Evolutionary conservation across 257 asterid genomes (phyloP), one percentile per base, ranked within the genome.

Genomic region (Scutellaria galericulata): DNA sequence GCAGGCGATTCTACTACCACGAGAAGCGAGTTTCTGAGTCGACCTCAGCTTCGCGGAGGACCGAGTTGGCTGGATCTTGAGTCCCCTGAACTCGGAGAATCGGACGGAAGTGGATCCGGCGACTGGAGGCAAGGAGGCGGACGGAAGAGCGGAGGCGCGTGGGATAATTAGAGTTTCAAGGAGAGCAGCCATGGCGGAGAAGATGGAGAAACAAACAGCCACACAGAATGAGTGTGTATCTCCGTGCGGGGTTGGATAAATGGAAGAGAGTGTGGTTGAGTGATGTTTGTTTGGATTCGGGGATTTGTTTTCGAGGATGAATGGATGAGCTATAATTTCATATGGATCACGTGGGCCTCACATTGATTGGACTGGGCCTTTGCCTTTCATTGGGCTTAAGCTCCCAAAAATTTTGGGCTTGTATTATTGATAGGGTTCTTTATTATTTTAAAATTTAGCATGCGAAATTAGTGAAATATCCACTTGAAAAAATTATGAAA

Each of bases 91-190:
- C 8, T 78, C 78, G 7, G 96, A 75, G 78, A 93, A 89, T 31
- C 86, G 67, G 79, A 85, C 79, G 51, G 91, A 77, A 37, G 68
- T 63, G 65, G 89, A 80, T 64, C 83, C 83, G 56, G 85, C 68
- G 3, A 78, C 68, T 14, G 90, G 86, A 53, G 85, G 74, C 73
- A 87, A 60, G 4, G 90, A 83, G 7, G 83, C 81, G 39, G 89
- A 75, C 12, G 83, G 88, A 60, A 81, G 51, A 22, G 86, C 83
- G 70, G 89, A 80, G 69, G 96, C 85, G 81, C 93, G 96, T 9
- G 97, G 96, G 53, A 89, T 61, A 2, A 79, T 64, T 14, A 89
- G 77, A 77, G 92, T 89, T 87, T 90, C 96, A 46, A 90, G 74
- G 66, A 91, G 78, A 77, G 70, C 86, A 66, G 91, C 97, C 89